Evolutionary conservation across 805 yeast genomes (phyloP).

Genomic region (Starmera dryadoides): DNA sequence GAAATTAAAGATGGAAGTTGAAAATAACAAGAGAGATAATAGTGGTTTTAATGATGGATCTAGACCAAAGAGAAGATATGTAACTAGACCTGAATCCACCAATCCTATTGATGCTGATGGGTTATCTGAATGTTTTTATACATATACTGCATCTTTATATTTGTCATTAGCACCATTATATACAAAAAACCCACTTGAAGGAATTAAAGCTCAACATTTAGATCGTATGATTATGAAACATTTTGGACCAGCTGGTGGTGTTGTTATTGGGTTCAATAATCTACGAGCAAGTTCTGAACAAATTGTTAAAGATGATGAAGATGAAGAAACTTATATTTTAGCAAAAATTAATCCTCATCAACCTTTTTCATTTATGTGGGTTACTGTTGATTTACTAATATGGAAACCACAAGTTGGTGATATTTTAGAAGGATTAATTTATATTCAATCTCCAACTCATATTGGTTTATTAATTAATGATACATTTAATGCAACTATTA

Average conservation of each 20-base stretch:
- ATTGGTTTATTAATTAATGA: constrained; percentile 88
- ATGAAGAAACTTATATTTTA: constrained; percentile 28
- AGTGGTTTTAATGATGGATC: too few relatives aligned
- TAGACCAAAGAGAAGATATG: constrained; percentile 6
- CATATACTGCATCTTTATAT: constrained; percentile 54
- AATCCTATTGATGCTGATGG: constrained; percentile 37
- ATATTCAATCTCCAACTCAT: constrained; percentile 92
- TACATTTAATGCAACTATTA: constrained; percentile 90
- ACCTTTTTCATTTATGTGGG: constrained; percentile 88
- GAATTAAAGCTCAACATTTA: constrained; percentile 80
- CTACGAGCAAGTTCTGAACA: constrained; percentile 42
- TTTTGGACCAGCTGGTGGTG: constrained; percentile 66
- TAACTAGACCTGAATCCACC: constrained; percentile 20
- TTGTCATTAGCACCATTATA: constrained; percentile 86
- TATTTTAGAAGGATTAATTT: constrained; percentile 74
- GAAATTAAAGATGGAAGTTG: too few relatives aligned
- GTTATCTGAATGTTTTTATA: constrained; percentile 62
- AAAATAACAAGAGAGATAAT: too few relatives aligned
- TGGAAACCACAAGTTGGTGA: constrained; percentile 95
- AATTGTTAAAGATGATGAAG: constrained; percentile 29
- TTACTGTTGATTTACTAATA: constrained; percentile 69
- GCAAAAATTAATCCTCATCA: constrained; percentile 68
- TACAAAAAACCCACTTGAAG: constrained; percentile 60
- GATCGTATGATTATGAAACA: constrained; percentile 87
- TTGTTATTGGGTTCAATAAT: constrained; percentile 73